Evolutionary conservation across 805 yeast genomes (phyloP), one percentile per base, ranked within the genome.

Genomic region (Metschnikowia continentalis): DNA sequence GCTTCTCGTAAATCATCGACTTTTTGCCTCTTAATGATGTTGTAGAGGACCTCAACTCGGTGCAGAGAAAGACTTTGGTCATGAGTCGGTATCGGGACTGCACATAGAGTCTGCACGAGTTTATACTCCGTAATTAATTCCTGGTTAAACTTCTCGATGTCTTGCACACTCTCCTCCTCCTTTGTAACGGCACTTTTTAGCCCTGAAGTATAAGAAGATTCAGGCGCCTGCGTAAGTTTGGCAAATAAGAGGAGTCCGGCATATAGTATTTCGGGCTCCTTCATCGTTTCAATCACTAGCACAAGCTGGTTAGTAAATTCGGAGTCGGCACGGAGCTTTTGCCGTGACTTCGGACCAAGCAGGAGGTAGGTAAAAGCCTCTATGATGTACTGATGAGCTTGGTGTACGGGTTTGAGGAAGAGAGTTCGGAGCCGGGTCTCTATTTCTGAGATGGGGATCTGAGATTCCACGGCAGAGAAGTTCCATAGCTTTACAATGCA

Each of bases 231-330:
- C 10, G 77, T 62, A 14, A 79, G 52, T 50, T 77, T 79, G 10
- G 74, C 54, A 0, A 80, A 42, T 0, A 75, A 68, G 14, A 71
- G 60, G 14, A 80, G 53, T 2, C 72, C 54, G 3, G 84, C 84
- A 55, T 74, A 76, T 5, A 60, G 52, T 7, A 68, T 52, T n/a
- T 65, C 42, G 6, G 49, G 35, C 15, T 46, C 47, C 15, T 20
- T 19, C 3, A 53, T 36, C 3, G 56, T 56, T n/a, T 58, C 58
- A 45, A 58, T 41, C 11, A 56, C 38, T 10, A 53, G 19, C 11
- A 58, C 15, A 17, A 58, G 52, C 42, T 51, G 51, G n/a, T 48
- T 49, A 15, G 51, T 17, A 17, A 57, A 39, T 32, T 47, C 55
- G 5, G 44, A 51, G 41, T 56, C 55, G 6, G 49, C 38, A 2